These are phyloP conservation scores for Leptographium wingfieldii DNA, from an alignment of 2,329 filamentous ascomycete species.

Conservation along the genomic window DNA sequence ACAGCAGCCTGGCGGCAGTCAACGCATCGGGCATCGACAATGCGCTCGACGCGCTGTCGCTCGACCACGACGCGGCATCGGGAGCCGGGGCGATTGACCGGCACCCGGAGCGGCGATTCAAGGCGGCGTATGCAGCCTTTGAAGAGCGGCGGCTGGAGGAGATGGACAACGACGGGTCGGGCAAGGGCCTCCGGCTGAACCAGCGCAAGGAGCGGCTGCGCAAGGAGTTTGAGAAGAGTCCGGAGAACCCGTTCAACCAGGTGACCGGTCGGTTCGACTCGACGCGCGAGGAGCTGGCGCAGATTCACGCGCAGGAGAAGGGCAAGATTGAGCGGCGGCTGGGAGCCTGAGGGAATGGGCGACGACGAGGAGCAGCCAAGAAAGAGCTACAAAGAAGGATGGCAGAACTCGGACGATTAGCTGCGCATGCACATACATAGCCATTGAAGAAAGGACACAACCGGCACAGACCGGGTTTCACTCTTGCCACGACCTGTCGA, in stretches of 20 bases:
- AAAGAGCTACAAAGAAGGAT: no score
- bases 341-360: constrained; percentile 15
- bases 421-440: no score
- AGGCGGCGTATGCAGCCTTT: constrained; percentile 72
- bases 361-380: constrained; percentile 3
- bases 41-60: constrained; percentile 71
- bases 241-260: constrained; percentile 94
- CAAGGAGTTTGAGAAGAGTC: constrained; percentile 90
- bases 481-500: neutral
- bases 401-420: no score
- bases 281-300: constrained; percentile 60
- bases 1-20: constrained; percentile 39
- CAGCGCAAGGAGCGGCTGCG: constrained; percentile 74
- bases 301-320: constrained; percentile 54
- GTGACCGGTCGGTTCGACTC: constrained; percentile 65
- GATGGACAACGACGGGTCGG: constrained; percentile 69
- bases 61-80: constrained; percentile 27
- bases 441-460: no score
- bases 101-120: constrained; percentile 78
- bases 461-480: no score
- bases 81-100: constrained; percentile 53
- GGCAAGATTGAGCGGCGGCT: constrained; percentile 63
- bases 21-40: constrained; percentile 88
- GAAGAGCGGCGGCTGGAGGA: constrained; percentile 72
- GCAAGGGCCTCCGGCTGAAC: constrained; percentile 60